A percentile compares a stretch with the other conserved stretches of the same genome.
phyloP scores from a whole-genome alignment of 495 filamentous ascomycete species.

The Eremomyces bilateralis region DNA sequence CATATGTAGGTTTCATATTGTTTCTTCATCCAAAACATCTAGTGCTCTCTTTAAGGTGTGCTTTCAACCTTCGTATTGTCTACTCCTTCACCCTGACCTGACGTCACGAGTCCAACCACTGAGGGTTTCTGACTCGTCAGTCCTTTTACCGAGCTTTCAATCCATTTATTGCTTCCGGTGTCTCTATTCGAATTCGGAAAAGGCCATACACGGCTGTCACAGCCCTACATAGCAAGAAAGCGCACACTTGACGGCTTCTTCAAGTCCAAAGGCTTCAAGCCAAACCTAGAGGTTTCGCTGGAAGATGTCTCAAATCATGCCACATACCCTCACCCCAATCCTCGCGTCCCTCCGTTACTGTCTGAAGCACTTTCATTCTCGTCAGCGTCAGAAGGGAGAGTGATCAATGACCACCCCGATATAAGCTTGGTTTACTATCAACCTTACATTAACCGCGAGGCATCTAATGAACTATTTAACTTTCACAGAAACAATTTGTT shows the following conservation, averaged over 20 bases:
- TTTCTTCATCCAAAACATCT: no score
- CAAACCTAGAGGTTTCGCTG: constrained; percentile 3
- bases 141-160: no score
- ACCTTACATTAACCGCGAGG: constrained; percentile 33
- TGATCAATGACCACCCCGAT: constrained; percentile 37
- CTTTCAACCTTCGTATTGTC: no score
- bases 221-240: constrained; percentile 23
- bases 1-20: no score
- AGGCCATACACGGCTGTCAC: no score
- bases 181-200: no score
- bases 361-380: constrained; percentile 16
- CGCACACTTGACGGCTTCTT: constrained; percentile 32
- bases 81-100: no score
- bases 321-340: constrained; percentile 41
- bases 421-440: constrained; percentile 47
- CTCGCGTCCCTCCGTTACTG: constrained; percentile 28
- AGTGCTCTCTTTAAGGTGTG: no score
- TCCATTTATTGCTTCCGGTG: no score
- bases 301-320: constrained; percentile 23
- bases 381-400: constrained; percentile 19
- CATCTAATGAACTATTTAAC: constrained; percentile 35
- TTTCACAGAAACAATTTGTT: constrained; percentile 39
- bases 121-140: no score
- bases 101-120: no score
- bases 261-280: constrained; percentile 21